Evolutionary conservation across 2,329 filamentous ascomycete genomes (phyloP).

Genomic region (Verticillium nonalfalfae): DNA sequence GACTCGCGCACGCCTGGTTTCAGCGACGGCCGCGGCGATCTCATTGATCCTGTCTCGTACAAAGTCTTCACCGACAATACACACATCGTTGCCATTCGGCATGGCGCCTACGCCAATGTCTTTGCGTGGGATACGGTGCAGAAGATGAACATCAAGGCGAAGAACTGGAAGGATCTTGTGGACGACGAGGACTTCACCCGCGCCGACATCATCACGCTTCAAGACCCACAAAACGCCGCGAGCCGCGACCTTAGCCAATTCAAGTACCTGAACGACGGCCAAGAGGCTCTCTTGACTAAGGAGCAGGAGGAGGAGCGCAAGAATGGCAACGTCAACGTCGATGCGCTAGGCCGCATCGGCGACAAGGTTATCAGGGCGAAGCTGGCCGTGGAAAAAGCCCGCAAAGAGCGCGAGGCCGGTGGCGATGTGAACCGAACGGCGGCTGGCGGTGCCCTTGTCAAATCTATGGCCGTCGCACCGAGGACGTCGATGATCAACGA

Average conservation of each 20-base stretch:
- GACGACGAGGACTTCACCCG: constrained; percentile 81
- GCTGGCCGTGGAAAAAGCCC: constrained; percentile 86
- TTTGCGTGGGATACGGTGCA: constrained; percentile 96
- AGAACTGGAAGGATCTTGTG: constrained; percentile 89
- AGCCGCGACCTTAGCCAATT: constrained; percentile 79
- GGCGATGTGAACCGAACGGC: constrained; percentile 49
- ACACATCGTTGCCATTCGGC: constrained; percentile 82
- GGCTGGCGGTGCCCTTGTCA: constrained; percentile 20
- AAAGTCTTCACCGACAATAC: constrained; percentile 98
- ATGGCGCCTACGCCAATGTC: constrained; percentile 82
- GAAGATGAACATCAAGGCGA: constrained; percentile 90
- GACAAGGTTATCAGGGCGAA: constrained; percentile 87
- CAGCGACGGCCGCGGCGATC: constrained; percentile 61
- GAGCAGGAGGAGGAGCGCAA: constrained; percentile 64
- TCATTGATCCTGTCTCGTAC: constrained; percentile 93
- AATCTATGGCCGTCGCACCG: constrained; percentile 16
- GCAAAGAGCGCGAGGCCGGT: constrained; percentile 62
- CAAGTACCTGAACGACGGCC: constrained; percentile 81
- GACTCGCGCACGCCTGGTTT: constrained; percentile 38
- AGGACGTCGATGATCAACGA: constrained; percentile 44
- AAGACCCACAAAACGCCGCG: constrained; percentile 88
- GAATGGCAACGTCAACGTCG: constrained; percentile 67
- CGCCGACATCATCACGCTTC: constrained; percentile 90
- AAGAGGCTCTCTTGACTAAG: constrained; percentile 58
- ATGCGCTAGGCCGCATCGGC: constrained; percentile 69